Evolutionary conservation across 108 stramenopile genomes (phyloP), one percentile per base, ranked within the genome.

Genomic region (Fistulifera solaris): DNA sequence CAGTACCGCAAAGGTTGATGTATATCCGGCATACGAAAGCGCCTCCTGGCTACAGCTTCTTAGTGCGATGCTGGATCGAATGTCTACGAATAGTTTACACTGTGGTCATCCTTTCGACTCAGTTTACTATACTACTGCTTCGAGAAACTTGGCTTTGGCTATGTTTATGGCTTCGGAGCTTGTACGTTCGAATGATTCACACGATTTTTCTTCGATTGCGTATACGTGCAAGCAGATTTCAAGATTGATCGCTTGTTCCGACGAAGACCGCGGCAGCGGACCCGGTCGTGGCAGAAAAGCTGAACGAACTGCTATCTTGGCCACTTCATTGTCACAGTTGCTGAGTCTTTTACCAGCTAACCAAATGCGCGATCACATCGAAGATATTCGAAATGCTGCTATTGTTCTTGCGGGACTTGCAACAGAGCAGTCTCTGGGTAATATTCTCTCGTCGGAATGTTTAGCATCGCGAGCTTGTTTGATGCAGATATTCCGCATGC

Each of bases 251-350:
- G 17, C 26, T 21, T 12, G 23, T 27, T 23, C 25, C 6, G 50
- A n/a, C 12, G 17, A n/a, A 6, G n/a, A 27, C 18, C 50, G 24
- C n/a, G 25, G 50, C 23, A 28, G 27, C 26, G 50, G 44, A 46
- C 44, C 44, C 11, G 44, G 21, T 2, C 19, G 19, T 5, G 17
- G 44, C 21, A 18, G 44, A 22, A 46, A 22, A 46, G 21, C 17
- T 22, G 44, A 46, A 46, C 44, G 44, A 46, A 46, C 44, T 5
- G 44, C 44, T 3, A 46, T 46, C 11, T 46, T 46, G 44, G 44
- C 44, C 17, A 46, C 3, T 10, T 18, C 44, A 21, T 10, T 46
- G 6, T 3, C 44, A 8, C 11, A 5, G 19, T 8, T 46, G 17
- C 44, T 46, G 2, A 5, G 44, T 46, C 6, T 18, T 46, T 10